Conservation (phyloP, 257 asterid genomes). For the Salvia hispanica region DNA sequence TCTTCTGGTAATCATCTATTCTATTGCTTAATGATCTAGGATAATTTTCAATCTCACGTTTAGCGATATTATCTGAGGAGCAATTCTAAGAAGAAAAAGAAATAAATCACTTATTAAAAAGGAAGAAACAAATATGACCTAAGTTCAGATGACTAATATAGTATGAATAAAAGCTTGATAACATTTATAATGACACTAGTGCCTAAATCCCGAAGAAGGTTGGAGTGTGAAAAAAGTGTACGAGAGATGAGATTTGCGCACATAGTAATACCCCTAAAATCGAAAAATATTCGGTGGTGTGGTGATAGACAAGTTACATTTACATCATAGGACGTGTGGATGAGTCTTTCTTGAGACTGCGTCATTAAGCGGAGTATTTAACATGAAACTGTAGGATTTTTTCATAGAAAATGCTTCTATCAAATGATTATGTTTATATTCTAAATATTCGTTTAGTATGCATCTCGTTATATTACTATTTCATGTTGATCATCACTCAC, state of each 20-base stretch:
- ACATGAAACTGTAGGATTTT: neutral
- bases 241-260: neutral
- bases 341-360: neutral
- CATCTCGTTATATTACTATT: neutral
- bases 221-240: neutral
- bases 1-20: slow-evolving; percentile 65
- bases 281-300: too few relatives aligned
- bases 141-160: neutral
- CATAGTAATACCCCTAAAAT: neutral
- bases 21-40: slow-evolving; percentile 20
- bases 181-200: neutral
- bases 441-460: neutral
- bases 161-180: neutral
- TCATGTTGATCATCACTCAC: neutral
- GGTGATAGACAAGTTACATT: neutral
- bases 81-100: neutral
- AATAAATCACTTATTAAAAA: neutral
- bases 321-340: neutral
- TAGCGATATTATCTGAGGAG: neutral
- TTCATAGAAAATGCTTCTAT: neutral
- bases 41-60: slow-evolving; percentile 12
- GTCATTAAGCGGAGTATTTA: neutral
- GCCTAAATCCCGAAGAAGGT: neutral
- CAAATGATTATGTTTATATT: neutral
- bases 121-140: neutral